These are phyloP conservation scores for Stachybotrys elegans DNA, from an alignment of 2,329 filamentous ascomycete species.

Conservation along the genomic window DNA sequence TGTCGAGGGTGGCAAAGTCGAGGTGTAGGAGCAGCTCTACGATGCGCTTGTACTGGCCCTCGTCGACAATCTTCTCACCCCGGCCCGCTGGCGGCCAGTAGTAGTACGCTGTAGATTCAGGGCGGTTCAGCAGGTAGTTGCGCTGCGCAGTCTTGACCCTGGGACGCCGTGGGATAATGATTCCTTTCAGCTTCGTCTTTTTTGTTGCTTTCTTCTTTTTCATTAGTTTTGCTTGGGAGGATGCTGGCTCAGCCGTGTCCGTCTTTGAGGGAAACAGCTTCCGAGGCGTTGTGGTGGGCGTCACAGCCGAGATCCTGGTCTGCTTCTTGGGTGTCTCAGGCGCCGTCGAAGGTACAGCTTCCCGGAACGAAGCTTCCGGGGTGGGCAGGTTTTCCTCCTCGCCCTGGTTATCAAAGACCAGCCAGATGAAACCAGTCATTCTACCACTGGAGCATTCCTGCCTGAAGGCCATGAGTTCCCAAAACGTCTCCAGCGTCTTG, in stretches of 20 bases:
- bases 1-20: slow-evolving; percentile 63
- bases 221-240: slow-evolving; percentile 15
- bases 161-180: slow-evolving; percentile 59
- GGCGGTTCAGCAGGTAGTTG: slow-evolving; percentile 43
- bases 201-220: slow-evolving; percentile 29
- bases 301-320: slow-evolving; percentile 13
- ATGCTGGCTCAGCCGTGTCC: slow-evolving; percentile 6
- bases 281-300: slow-evolving; percentile 26
- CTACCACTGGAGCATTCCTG: slow-evolving; percentile 93
- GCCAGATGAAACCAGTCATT: slow-evolving; percentile 91
- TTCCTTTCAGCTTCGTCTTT: slow-evolving; percentile 49
- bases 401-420: slow-evolving; percentile 66
- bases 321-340: slow-evolving; percentile 29
- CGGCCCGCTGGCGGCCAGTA: slow-evolving; percentile 58
- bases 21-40: slow-evolving; percentile 67
- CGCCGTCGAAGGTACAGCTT: slow-evolving; percentile 8
- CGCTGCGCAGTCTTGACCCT: slow-evolving; percentile 56
- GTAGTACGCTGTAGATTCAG: slow-evolving; percentile 56
- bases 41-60: slow-evolving; percentile 61
- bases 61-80: slow-evolving; percentile 58
- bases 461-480: slow-evolving; percentile 96
- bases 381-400: slow-evolving; percentile 14
- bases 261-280: slow-evolving; percentile 24
- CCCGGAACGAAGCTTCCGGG: slow-evolving; percentile 23
- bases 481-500: slow-evolving; percentile 82